These are phyloP conservation scores for Setaria italica DNA, from an alignment of 202 grass and related monocot species.

Conservation along the genomic window DNA sequence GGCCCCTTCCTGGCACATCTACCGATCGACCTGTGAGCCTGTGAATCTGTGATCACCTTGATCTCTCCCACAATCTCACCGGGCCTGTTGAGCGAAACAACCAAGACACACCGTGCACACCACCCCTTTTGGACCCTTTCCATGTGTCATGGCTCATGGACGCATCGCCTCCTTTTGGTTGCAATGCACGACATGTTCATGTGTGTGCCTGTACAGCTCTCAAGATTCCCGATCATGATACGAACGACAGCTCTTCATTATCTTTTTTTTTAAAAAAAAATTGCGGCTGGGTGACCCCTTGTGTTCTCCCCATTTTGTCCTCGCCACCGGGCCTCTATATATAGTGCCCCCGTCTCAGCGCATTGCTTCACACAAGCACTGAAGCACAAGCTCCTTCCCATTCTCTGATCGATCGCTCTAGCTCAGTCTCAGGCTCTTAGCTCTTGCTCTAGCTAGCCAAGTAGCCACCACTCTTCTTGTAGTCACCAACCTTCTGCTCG, in stretches of 20 bases:
- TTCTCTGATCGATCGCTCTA: constrained; percentile 11
- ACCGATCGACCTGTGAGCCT: background rate
- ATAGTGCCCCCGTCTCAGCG: constrained; percentile 34
- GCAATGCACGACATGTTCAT: constrained; percentile 29
- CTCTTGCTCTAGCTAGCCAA: constrained; percentile 18
- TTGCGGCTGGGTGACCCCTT: background rate
- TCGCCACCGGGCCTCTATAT: constrained; percentile 37
- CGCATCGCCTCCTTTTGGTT: constrained; percentile 22
- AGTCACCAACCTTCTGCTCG: background rate
- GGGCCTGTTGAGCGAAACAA: background rate
- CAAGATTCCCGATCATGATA: constrained; percentile 52
- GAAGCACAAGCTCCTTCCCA: background rate
- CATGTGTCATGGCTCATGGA: constrained; percentile 47
- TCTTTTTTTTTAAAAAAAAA: background rate
- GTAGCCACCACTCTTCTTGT: background rate
- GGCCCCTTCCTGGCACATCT: background rate
- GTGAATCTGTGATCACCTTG: constrained; percentile 3
- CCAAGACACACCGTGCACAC: constrained; percentile 22
- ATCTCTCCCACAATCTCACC: background rate
- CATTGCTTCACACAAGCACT: constrained; percentile 31
- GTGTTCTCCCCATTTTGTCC: constrained; percentile 44
- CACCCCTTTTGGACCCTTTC: constrained; percentile 41
- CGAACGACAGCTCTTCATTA: constrained; percentile 29
- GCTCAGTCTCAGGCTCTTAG: background rate
- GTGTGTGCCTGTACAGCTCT: constrained; percentile 26